Evolutionary conservation across 164 flowering plant genomes (phyloP), one percentile per base, ranked within the genome.

Genomic region (Macadamia integrifolia): DNA sequence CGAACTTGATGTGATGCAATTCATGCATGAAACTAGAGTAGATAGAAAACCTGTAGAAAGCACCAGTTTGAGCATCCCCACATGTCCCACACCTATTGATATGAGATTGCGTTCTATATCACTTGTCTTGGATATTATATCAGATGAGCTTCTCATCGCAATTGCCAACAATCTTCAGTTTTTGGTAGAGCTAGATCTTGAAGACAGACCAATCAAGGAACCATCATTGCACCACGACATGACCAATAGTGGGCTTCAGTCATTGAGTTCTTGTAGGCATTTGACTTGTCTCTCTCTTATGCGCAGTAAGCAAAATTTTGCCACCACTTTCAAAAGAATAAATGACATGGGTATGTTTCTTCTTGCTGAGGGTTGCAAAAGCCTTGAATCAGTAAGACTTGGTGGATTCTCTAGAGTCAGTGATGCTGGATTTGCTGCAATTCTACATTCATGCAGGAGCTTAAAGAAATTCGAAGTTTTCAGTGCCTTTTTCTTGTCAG

Each of bases 371-470:
- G 77, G 72, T 35, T 84, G 83, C 63, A 67, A 53, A 62, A 72
- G 67, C 29, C 71, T 84, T 18, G 76, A 84, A 63, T 73, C 82
- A 3, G 71, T 84, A 59, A 73, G 66, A 65, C 76, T 84, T 8
- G 68, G 80, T 60, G 87, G 87, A 14, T 82, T 84, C 61, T 80
- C 82, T 14, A 77, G 42, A 75, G 85, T 80, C 55, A 84, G 79
- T 62, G 87, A 84, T 71, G 85, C 84, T 30, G 85, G 87, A 7
- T 84, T 80, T 71, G 74, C 81, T 15, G 72, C 85, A 29, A 67
- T 84, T 60, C 57, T 82, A 3, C 80, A 76, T 43, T 75, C 82
- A 3, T 84, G 85, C 72, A 62, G 40, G 43, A 66, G 53, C 50
- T 44, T 84, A 52, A 75, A 79, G 66, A 82, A 79, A 43, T 76